Conservation (phyloP, 352 stramenopile species). For the Pythium myriotylum region DNA sequence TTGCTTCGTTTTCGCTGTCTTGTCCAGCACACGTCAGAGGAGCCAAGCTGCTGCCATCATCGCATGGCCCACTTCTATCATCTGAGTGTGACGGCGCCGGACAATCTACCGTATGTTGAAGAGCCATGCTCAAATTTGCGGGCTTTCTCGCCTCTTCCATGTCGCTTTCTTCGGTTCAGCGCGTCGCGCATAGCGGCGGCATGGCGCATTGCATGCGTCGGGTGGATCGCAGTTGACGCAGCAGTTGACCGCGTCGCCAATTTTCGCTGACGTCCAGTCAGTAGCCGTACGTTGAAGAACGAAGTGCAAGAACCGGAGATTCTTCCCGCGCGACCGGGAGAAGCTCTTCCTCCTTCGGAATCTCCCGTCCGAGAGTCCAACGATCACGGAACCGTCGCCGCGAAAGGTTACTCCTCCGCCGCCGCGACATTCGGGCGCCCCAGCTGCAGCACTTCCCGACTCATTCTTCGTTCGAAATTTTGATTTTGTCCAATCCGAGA, state of each 20-base stretch:
- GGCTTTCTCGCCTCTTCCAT: neutral
- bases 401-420: neutral
- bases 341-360: neutral
- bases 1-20: no score
- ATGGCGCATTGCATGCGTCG: no score
- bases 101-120: slow-evolving; percentile 18
- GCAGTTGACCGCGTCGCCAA: no score
- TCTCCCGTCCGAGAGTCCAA: neutral
- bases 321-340: neutral
- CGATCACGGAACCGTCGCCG: neutral
- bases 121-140: neutral
- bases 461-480: neutral
- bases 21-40: no score
- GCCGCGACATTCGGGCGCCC: neutral
- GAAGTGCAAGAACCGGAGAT: neutral
- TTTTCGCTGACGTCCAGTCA: no score
- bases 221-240: no score
- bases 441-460: neutral
- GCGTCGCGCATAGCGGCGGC: neutral
- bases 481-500: neutral
- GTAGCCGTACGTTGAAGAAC: no score
- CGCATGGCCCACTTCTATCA: neutral
- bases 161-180: neutral
- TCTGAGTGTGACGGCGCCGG: neutral
- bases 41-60: no score